phyloP scores from a whole-genome alignment of 139 green algal genomes.

The Micractinium conductrix region DNA sequence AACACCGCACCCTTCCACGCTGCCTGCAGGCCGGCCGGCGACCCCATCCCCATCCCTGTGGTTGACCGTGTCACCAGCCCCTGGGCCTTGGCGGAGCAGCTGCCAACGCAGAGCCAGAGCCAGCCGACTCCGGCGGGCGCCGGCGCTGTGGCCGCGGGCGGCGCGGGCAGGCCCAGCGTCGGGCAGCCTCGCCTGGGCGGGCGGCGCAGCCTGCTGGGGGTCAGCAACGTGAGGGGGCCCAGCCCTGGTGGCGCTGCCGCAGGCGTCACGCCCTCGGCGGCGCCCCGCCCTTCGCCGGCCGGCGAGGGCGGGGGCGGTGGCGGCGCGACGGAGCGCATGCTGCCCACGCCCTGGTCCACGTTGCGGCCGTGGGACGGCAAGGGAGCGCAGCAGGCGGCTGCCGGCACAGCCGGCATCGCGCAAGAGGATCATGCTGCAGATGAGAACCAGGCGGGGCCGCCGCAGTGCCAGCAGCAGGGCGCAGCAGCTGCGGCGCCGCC shows the following conservation, averaged over 20 bases:
- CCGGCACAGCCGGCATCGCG: neutral
- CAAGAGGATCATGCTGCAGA: neutral
- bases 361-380: constrained; percentile 34
- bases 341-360: constrained; percentile 42
- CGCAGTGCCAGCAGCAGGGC: constrained; percentile 6
- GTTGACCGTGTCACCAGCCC: constrained; percentile 42
- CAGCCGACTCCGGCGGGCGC: neutral
- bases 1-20: too few species aligned
- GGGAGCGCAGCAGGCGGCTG: neutral
- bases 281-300: too few species aligned
- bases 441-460: constrained; percentile 1
- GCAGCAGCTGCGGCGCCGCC: neutral
- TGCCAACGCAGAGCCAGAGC: constrained; percentile 18
- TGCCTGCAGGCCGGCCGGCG: neutral
- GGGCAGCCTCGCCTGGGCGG: neutral
- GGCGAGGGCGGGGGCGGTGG: too few species aligned
- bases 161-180: neutral
- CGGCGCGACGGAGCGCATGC: neutral
- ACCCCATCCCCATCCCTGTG: constrained; percentile 23
- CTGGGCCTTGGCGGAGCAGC: constrained; percentile 32
- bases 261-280: too few species aligned
- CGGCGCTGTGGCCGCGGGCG: neutral
- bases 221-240: constrained; percentile 16
- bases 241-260: neutral
- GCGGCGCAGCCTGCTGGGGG: constrained; percentile 18